Evolutionary conservation across 2,329 filamentous ascomycete genomes (phyloP).

Genomic region (Alternaria solani): DNA sequence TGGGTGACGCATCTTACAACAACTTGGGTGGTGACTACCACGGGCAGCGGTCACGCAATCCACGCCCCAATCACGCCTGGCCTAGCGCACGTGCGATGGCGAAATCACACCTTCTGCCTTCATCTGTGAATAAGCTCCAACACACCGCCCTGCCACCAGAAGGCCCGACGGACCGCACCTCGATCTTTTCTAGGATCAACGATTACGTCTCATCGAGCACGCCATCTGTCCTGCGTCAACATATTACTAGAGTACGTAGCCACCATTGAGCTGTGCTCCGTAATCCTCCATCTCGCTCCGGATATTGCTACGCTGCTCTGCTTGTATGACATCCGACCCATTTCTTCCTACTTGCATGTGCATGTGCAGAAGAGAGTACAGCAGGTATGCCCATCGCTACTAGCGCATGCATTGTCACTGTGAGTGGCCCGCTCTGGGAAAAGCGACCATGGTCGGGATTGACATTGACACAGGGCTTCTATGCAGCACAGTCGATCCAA

Average conservation of each 20-base stretch:
- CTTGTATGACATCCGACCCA: background rate
- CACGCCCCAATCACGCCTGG: constrained; percentile 7
- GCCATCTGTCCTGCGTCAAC: background rate
- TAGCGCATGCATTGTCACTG: constrained; percentile 16
- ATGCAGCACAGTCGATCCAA: constrained; percentile 24
- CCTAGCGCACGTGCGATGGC: constrained; percentile 12
- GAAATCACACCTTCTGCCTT: constrained; percentile 6
- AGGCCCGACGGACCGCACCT: constrained; percentile 3
- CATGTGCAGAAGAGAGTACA: background rate
- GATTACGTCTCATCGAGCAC: background rate
- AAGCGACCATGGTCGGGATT: constrained; percentile 15
- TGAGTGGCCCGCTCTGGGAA: constrained; percentile 8
- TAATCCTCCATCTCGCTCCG: background rate
- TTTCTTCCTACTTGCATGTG: background rate
- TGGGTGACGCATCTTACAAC: constrained; percentile 9
- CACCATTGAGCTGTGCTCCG: background rate
- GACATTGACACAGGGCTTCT: constrained; percentile 9
- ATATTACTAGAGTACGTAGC: background rate
- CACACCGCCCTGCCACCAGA: constrained; percentile 14
- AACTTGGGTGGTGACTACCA: constrained; percentile 9
- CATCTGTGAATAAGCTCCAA: background rate
- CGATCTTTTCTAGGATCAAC: background rate
- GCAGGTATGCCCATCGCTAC: background rate
- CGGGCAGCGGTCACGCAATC: constrained; percentile 17
- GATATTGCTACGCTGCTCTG: background rate